Percentiles rank a stretch among this genome's conserved stretches.
These are phyloP conservation scores for Penicillium brasilianum DNA, from an alignment of 2,329 filamentous ascomycete species.

Conservation along the genomic window DNA sequence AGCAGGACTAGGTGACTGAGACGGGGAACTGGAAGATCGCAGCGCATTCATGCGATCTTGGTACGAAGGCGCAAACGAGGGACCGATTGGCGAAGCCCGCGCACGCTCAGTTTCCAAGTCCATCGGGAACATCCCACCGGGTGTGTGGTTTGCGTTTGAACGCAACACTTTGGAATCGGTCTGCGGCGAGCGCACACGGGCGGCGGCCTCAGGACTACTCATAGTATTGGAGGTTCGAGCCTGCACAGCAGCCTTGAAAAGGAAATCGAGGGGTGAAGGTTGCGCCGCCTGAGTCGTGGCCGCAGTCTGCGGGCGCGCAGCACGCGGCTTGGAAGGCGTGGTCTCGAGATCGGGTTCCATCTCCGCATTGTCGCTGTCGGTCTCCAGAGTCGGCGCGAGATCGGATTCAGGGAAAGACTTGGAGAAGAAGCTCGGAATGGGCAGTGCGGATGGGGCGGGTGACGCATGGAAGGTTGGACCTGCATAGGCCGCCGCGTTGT, in stretches of 20 bases:
- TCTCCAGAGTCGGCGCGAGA: slow-evolving; percentile 40
- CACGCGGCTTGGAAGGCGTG: slow-evolving; percentile 53
- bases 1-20: slow-evolving; percentile 23
- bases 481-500: slow-evolving; percentile 65
- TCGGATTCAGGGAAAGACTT: slow-evolving; percentile 73
- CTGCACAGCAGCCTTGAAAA: slow-evolving; percentile 85
- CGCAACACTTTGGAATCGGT: slow-evolving; percentile 45
- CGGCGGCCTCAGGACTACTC: slow-evolving; percentile 48
- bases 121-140: slow-evolving; percentile 66
- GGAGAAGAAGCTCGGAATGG: slow-evolving; percentile 85
- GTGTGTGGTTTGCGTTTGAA: slow-evolving; percentile 52
- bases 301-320: slow-evolving; percentile 40
- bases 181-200: slow-evolving; percentile 58
- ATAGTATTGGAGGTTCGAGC: slow-evolving; percentile 60
- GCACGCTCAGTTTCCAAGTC: slow-evolving; percentile 67
- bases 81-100: slow-evolving; percentile 61
- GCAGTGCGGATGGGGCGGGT: slow-evolving; percentile 85
- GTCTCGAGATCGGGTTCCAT: slow-evolving; percentile 41
- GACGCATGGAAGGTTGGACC: slow-evolving; percentile 95
- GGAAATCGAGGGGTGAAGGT: slow-evolving; percentile 82
- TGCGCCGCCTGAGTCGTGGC: slow-evolving; percentile 51
- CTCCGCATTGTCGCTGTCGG: slow-evolving; percentile 48
- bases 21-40: slow-evolving; percentile 40
- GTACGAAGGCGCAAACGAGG: slow-evolving; percentile 68
- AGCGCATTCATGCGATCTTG: slow-evolving; percentile 53